These are phyloP conservation scores for Prunus kanzakura DNA, from an alignment of 306 rosid species.

Conservation along the genomic window DNA sequence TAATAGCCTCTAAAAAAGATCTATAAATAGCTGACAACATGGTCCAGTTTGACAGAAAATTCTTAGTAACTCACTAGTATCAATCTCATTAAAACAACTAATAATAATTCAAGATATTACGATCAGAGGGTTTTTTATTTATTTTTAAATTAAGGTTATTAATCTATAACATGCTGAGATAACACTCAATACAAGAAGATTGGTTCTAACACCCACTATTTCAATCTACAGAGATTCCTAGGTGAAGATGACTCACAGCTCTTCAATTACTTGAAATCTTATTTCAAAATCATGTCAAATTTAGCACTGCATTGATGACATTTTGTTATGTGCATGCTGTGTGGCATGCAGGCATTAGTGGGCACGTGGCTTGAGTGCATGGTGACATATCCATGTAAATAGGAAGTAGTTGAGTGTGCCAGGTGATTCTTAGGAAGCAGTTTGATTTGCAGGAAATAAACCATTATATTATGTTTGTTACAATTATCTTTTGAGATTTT, in stretches of 20 bases:
- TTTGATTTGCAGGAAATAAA: not conserved
- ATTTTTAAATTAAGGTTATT: no score
- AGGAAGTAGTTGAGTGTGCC: not conserved
- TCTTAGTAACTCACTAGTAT: not conserved
- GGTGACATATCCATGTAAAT: not conserved
- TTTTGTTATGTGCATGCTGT: no score
- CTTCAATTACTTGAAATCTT: not conserved
- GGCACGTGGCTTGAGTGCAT: not conserved
- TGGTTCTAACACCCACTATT: not conserved
- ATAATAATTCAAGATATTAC: no score
- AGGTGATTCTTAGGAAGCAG: not conserved
- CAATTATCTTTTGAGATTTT: no score
- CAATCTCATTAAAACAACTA: not conserved
- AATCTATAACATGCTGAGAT: not conserved
- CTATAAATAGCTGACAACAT: not conserved
- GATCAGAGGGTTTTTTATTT: not conserved
- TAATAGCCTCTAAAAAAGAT: no score
- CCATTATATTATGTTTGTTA: not conserved
- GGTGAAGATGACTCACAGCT: not conserved
- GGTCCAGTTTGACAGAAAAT: not conserved
- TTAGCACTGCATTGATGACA: no score
- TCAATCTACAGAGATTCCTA: not conserved
- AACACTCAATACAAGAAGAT: not conserved
- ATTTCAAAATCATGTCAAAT: not conserved
- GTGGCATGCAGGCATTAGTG: not conserved